Base-by-base conservation (phyloP, 805 yeast species). In the Blastobotrys robertii region DNA sequence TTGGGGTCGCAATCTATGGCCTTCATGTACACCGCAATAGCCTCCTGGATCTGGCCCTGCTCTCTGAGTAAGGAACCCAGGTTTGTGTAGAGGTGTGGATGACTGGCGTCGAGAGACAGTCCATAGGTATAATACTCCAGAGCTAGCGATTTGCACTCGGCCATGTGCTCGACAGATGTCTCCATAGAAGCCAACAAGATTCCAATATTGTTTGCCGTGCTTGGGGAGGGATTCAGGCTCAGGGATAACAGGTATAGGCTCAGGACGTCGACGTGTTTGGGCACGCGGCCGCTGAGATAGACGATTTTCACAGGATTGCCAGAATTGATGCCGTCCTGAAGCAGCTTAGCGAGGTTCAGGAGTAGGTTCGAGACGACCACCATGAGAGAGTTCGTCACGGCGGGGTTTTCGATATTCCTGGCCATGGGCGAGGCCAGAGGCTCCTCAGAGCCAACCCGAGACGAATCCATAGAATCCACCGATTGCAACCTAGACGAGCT, bases 131-230 rank as follows among this genome's bases (percentile, higher is more conserved):
- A 59, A 37, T 59, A 59, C 28, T 52, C 50, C 7, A 57, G 30
- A 3, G 64, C 63, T 25, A 59, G 48, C 25, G 25, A 19, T 19
- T 19, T 19, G 25, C 25, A 19, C 25, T 19, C 25, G 25, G 25
- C 25, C 25, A 19, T 19, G 25, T 6, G 25, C 25, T 19, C 25
- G 25, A 19, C 25, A 19, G 25, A 19, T 19, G 25, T 19, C 25
- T 19, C 32, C 9, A 31, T 15, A 7, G 60, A 46, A 8, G 57
- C 59, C 16, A 59, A 50, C 13, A 59, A 38, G 13, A 59, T 59
- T 4, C 64, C 64, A 35, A 59, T 55, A 39, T 59, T 59, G 46
- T 59, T 59, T 13, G 61, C 58, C 1, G 64, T 57, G 33, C 59
- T 52, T 8, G 64, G 58, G 10, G 58, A 52, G 8, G 60, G 51